Base-by-base conservation (phyloP, 1,139 yeast genomes). In the Pichia sp. region DNA sequence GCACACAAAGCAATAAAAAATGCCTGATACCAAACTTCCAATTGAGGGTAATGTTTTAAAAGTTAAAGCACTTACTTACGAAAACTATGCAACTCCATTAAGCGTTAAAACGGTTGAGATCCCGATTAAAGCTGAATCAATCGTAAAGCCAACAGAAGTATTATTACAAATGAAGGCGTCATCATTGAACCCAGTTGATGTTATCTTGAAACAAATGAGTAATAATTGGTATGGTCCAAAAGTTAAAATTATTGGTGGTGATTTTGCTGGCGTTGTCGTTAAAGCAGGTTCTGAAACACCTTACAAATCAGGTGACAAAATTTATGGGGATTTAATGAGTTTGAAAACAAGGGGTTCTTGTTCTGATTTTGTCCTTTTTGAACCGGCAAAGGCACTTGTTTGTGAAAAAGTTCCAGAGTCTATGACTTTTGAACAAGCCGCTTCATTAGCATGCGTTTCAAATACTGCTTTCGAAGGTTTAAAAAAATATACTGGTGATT, bases 141-240 rank as follows among this genome's bases (percentile, higher is more conserved):
- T 32, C 3, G 22, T 32, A 5, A 32, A 32, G 22, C 35, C 35
- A 18, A 67, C 71, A 47, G 71, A 77, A 48, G 61, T 84, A 7
- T 70, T 85, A 24, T 72, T 87, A 25, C 77, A 82, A 57, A 77
- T 83, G 26, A 69, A 68, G 36, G 72, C 78, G 13, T 81, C 80
- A 1, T 75, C 84, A 0, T 65, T 84, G 44, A 86, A 85, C 58
- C 94, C 95, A 0, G 72, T 85, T 40, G 95, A 86, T 61, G 55
- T 76, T 47, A 68, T 80, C 49, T 59, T 82, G 41, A 49, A 56
- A 24, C 35, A 50, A 47, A 5, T 58, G 1, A 39, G 53, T 37
- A 53, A 57, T 11, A 50, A 49, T 15, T 68, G 65, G 59, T 67
- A 64, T 53, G 68, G 59, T 13, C 60, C 65, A 1, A 65, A 63